phyloP scores from a whole-genome alignment of 1,284 basidiomycete genomes.

The Ustilago bromivora region DNA sequence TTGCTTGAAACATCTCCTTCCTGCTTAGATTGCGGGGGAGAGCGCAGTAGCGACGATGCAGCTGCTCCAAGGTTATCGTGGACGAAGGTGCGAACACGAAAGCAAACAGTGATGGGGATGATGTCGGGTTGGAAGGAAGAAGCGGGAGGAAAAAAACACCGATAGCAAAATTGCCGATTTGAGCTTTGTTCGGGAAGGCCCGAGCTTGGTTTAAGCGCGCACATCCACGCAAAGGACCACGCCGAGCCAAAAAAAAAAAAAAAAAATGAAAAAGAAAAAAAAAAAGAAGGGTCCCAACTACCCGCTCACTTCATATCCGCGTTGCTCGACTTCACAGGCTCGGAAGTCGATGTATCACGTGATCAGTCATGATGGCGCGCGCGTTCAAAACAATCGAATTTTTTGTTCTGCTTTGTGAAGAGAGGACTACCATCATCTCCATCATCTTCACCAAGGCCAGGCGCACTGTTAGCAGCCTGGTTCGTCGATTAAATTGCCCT shows the following conservation, averaged over 20 bases:
- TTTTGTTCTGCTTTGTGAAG: no score
- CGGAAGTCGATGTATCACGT: background rate
- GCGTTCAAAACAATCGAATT: no score
- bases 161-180: constrained; percentile 10
- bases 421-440: no score
- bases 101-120: background rate
- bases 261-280: background rate
- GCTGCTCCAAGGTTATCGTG: background rate
- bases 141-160: background rate
- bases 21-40: background rate
- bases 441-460: no score
- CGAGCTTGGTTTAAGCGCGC: constrained; percentile 8
- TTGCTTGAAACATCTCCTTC: constrained; percentile 4
- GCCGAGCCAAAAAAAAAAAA: background rate
- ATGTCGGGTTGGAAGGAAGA: background rate
- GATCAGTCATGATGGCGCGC: no score
- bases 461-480: no score
- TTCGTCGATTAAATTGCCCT: no score
- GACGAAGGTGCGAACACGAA: background rate
- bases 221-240: constrained; percentile 3
- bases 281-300: constrained; percentile 2
- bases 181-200: constrained; percentile 1
- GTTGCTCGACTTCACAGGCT: background rate
- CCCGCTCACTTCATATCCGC: background rate
- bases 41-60: background rate